Base-by-base conservation (phyloP, 2,329 filamentous ascomycete genomes). In the Coniochaeta sp. region DNA sequence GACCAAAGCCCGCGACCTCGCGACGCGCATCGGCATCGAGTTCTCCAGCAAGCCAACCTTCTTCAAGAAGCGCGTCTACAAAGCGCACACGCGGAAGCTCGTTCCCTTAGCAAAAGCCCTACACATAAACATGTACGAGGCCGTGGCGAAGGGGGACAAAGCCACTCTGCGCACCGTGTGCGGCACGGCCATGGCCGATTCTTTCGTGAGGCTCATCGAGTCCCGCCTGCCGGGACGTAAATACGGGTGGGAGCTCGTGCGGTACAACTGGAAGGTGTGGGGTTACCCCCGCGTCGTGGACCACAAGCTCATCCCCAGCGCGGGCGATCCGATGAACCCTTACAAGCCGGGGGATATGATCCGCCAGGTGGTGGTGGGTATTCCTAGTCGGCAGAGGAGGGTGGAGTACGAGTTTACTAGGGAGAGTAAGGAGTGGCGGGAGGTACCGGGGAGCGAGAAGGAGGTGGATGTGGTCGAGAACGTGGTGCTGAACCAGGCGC, bases 401-500 rank as follows among this genome's bases (percentile, higher is more conserved):
- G 70, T 69, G 7, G 71, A 74, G 58, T 67, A 70, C 53, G 65
- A n/a, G n/a, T n/a, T n/a, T n/a, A 71, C 48, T 59, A 59, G 28
- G 50, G 53, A 7, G 54, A 51, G 2, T 69, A 67, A 14, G 73
- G 69, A 13, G 57, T 63, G 56, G 31, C 38, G 46, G 51, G 59
- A 68, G n/a, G 62, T 80, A 7, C 66, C 71, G 1, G 76, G 75
- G 2, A 73, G 68, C 54, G 71, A 73, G 42, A 74, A 74, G 60
- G 70, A 76, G 56, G 76, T 78, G 60, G 69, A 79, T 48, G 73
- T 84, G 58, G 64, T 75, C 1, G 86, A 90, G 71, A 81, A 88
- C 60, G 56, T 89, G 4, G 83, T 87, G 33, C 57, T 89, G 46
- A 79, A 82, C 61, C 62, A 74, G 26, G 52, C 66, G 27, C 56